A percentile compares a stretch with the other conserved stretches of the same genome.
These are phyloP conservation scores for Rubia yunnanensis DNA, from an alignment of 257 asterid genomes.

Conservation along the genomic window DNA sequence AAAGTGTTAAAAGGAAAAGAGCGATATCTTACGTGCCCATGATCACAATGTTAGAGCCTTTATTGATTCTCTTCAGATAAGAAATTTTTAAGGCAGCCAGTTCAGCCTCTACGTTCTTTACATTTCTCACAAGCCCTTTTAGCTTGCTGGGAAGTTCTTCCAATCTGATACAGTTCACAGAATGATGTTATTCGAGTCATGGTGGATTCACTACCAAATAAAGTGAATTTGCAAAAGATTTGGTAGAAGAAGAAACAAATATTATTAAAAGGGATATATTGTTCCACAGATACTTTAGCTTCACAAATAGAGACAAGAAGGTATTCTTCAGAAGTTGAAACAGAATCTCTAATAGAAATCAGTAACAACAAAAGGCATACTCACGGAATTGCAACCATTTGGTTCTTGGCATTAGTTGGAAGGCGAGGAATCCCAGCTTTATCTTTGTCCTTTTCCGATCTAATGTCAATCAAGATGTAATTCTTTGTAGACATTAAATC, in stretches of 20 bases:
- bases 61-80: constrained; percentile 69
- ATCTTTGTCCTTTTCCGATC: constrained; percentile 87
- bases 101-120: constrained; percentile 85
- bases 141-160: constrained; percentile 84
- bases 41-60: constrained; percentile 70
- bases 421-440: constrained; percentile 87
- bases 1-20: not conserved
- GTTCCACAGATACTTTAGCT: not conserved
- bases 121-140: constrained; percentile 51
- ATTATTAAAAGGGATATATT: not conserved
- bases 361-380: constrained; percentile 20
- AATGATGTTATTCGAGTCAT: not conserved
- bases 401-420: constrained; percentile 69
- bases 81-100: constrained; percentile 83
- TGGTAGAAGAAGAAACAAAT: not conserved
- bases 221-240: not conserved
- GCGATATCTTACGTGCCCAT: constrained; percentile 73
- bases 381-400: constrained; percentile 74
- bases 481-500: constrained; percentile 72
- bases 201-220: not conserved
- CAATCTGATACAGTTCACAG: constrained; percentile 40
- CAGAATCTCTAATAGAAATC: not conserved
- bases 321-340: not conserved
- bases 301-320: not conserved
- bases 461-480: constrained; percentile 77